phyloP scores from a whole-genome alignment of 176 grass and related monocot species.

The Dendrocalamus sinicus region DNA sequence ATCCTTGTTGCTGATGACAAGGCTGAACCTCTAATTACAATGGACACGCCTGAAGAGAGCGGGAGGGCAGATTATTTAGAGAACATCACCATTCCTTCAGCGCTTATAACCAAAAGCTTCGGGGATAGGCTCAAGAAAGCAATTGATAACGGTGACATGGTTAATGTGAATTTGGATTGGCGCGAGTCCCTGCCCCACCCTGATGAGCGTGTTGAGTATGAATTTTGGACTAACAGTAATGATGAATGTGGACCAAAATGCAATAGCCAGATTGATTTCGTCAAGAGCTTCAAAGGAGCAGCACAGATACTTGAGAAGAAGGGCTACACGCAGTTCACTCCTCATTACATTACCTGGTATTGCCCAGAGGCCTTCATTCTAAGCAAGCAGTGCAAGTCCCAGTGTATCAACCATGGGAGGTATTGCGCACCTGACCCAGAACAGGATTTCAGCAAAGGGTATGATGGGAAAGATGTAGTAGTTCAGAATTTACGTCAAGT shows the following conservation, averaged over 20 bases:
- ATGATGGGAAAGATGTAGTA: slow-evolving; percentile 87
- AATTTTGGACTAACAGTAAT: slow-evolving; percentile 84
- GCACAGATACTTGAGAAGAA: slow-evolving; percentile 78
- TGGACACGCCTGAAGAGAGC: slow-evolving; percentile 68
- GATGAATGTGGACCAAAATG: slow-evolving; percentile 83
- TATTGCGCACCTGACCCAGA: slow-evolving; percentile 81
- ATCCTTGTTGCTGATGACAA: slow-evolving; percentile 79
- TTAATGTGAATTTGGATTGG: slow-evolving; percentile 86
- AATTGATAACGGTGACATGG: slow-evolving; percentile 68
- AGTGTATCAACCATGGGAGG: slow-evolving; percentile 82
- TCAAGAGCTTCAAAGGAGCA: slow-evolving; percentile 74
- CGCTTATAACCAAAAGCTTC: slow-evolving; percentile 66
- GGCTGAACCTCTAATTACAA: slow-evolving; percentile 70
- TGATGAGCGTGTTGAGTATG: slow-evolving; percentile 75
- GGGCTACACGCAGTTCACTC: slow-evolving; percentile 76
- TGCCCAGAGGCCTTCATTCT: slow-evolving; percentile 67
- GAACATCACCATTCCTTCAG: slow-evolving; percentile 77
- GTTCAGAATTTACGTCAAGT: slow-evolving; percentile 72
- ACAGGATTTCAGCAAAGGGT: slow-evolving; percentile 81
- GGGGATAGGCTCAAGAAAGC: slow-evolving; percentile 68
- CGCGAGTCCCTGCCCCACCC: slow-evolving; percentile 73
- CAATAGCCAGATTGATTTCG: slow-evolving; percentile 76
- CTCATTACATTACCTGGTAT: slow-evolving; percentile 90
- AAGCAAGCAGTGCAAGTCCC: slow-evolving; percentile 82
- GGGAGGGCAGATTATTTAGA: slow-evolving; percentile 58